Evolutionary conservation across 169 alveolate species (phyloP), one percentile per base, ranked within the genome.

Genomic region (Eimeria falciformis): DNA sequence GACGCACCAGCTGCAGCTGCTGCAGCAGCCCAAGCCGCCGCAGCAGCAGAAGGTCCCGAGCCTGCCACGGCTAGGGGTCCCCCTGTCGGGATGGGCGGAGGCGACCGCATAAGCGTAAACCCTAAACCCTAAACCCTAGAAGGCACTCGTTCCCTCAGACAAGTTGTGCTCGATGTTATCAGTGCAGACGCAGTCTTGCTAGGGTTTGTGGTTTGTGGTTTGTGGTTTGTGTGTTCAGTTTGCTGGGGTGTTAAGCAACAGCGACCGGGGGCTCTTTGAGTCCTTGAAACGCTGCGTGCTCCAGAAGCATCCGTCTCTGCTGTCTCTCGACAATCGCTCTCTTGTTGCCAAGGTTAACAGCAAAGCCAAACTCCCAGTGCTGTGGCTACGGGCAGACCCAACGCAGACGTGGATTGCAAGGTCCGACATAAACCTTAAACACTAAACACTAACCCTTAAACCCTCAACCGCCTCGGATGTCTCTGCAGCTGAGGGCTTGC

Each of bases 281-380:
- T 75, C 91, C 53, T 86, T 95, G 69, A 95, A 95, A 82, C 94
- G 91, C 29, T 79, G 90, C 68, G 94, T 95, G 18, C 69, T 95
- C 23, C 93, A 84, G 78, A 78, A 69, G 73, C 94, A 95, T 68
- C 94, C 94, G 29, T 91, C 94, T 2, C 82, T 93, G 55, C 92
- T 93, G 78, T 93, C 95, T 17, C 88, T 95, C 55, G 98, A 96
- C 73, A 96, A 96, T 92, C 90, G 98, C 18, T 95, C 97, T 18
- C 90, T 96, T 37, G 98, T 96, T 23, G 98, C 98, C 7, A 96
- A 95, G 73, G 94, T 96, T 4, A 95, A 97, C 94, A 96, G 97
- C 68, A 96, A 96, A 83, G n/a, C n/a, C n/a, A n/a, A n/a, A n/a
- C 92, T 96, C 40, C 98, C 98, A 1, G 62, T 96, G 27, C 95